A percentile compares a stretch with the other conserved stretches of the same genome.
Evolutionary conservation across 768 basidiomycete species (phyloP).

Genomic region (Candolleomyces eurysporus): DNA sequence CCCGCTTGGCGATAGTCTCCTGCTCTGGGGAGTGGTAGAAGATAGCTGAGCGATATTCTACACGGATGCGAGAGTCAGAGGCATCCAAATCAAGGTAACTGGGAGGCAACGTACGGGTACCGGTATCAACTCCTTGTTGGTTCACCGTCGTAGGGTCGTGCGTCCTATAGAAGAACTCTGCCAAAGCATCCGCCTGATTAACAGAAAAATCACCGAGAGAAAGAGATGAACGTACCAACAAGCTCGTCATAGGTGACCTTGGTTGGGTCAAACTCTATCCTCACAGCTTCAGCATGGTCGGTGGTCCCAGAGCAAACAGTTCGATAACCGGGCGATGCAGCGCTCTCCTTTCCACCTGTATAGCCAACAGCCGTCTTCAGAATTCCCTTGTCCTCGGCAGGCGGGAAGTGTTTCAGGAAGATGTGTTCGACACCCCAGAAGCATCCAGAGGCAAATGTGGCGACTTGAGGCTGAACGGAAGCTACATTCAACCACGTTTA

Average conservation of each 20-base stretch:
- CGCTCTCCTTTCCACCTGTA: conserved; percentile 63
- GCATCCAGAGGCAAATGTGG: conserved; percentile 61
- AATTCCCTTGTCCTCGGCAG: conserved; percentile 69
- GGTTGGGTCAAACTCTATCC: conserved; percentile 81
- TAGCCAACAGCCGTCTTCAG: conserved; percentile 76
- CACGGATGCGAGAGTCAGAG: background rate
- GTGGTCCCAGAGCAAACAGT: conserved; percentile 81
- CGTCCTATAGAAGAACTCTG: conserved; percentile 92
- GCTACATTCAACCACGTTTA: conserved; percentile 6
- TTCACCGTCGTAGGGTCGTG: conserved; percentile 90
- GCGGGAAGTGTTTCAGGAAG: conserved; percentile 76
- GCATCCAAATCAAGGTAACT: background rate
- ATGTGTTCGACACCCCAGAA: conserved; percentile 90
- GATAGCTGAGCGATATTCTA: conserved; percentile 93
- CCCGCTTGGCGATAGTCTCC: conserved; percentile 61
- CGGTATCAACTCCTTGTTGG: conserved; percentile 72
- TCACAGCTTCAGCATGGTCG: conserved; percentile 85
- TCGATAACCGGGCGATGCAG: conserved; percentile 61
- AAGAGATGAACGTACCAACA: conserved; percentile 56
- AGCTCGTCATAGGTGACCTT: conserved; percentile 81
- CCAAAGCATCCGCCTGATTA: background rate
- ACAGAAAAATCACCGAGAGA: background rate
- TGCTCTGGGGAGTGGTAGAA: conserved; percentile 80
- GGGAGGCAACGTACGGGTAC: conserved; percentile 60
- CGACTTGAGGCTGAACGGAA: conserved; percentile 30